Evolutionary conservation across 768 basidiomycete species (phyloP).

Genomic region (Mrakia frigida): DNA sequence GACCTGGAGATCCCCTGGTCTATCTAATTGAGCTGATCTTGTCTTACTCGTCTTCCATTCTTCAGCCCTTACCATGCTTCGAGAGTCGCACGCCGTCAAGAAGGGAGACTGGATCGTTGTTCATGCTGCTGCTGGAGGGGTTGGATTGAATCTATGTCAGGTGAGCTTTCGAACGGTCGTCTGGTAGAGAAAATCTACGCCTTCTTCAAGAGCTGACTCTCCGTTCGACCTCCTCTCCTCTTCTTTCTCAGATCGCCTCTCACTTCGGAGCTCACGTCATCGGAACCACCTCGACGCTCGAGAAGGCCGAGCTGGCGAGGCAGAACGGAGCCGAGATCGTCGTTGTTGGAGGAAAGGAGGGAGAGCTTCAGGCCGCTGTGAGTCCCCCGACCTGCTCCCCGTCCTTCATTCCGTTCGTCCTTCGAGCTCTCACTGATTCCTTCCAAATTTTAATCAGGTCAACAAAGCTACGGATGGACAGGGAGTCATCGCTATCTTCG

Average conservation of each 20-base stretch:
- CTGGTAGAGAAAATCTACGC: no score
- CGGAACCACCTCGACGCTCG: conserved; percentile 79
- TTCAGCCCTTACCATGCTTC: conserved; percentile 60
- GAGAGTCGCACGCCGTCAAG: conserved; percentile 80
- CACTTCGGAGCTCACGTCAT: conserved; percentile 79
- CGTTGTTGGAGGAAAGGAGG: conserved; percentile 64
- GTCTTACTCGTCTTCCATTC: neutral
- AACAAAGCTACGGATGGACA: conserved; percentile 41
- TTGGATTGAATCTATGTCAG: conserved; percentile 53
- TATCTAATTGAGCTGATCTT: neutral
- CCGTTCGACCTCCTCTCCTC: no score
- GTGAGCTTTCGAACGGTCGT: no score
- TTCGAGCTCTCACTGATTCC: neutral
- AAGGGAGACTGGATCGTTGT: conserved; percentile 68
- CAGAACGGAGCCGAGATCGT: conserved; percentile 79
- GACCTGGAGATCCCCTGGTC: no score
- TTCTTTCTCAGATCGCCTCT: conserved; percentile 56
- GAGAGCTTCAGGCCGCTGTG: conserved; percentile 57
- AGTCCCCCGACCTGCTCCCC: no score
- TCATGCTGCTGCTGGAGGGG: conserved; percentile 81
- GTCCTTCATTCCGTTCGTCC: neutral
- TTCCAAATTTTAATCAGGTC: conserved; percentile 9
- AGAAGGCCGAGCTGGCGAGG: conserved; percentile 76
- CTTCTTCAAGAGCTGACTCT: no score
- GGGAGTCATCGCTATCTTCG: conserved; percentile 71